Evolutionary conservation across 2,329 filamentous ascomycete genomes (phyloP).

Genomic region (Pseudogymnoascus sp.): DNA sequence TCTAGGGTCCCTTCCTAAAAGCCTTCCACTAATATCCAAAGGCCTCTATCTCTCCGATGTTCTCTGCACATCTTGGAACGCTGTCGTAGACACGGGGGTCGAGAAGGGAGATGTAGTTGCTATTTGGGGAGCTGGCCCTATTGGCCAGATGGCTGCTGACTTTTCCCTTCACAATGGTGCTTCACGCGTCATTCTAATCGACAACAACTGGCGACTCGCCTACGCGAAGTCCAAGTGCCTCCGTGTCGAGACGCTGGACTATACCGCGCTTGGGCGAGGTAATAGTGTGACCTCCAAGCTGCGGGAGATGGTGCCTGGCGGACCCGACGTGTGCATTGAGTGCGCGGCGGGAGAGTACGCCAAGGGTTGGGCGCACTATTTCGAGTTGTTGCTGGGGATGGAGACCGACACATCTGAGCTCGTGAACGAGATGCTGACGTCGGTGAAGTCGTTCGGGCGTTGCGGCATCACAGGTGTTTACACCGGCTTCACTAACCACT

Average conservation of each 20-base stretch:
- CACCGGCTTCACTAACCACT: constrained; percentile 46
- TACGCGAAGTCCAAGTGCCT: constrained; percentile 57
- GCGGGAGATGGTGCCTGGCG: constrained; percentile 64
- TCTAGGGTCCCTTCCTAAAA: not conserved
- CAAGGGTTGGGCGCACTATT: constrained; percentile 51
- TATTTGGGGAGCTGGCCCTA: constrained; percentile 56
- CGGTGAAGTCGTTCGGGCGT: constrained; percentile 43
- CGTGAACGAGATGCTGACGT: constrained; percentile 46
- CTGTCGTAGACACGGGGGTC: constrained; percentile 55
- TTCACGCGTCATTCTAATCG: constrained; percentile 52
- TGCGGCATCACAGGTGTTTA: constrained; percentile 49
- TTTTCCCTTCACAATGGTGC: constrained; percentile 51
- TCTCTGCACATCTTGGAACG: constrained; percentile 53
- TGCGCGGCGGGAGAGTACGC: constrained; percentile 53
- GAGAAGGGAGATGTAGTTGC: constrained; percentile 54
- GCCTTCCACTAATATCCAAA: not conserved
- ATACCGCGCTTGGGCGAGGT: constrained; percentile 47
- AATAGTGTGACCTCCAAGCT: constrained; percentile 63
- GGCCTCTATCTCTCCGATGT: constrained; percentile 57
- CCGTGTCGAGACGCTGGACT: constrained; percentile 63
- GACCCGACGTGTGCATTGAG: constrained; percentile 68
- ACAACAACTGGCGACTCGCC: constrained; percentile 38
- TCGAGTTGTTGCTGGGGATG: constrained; percentile 45
- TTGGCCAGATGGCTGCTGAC: constrained; percentile 54
- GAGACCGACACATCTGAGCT: constrained; percentile 57